phyloP scores from a whole-genome alignment of 2,329 filamentous ascomycete species.

The Myriosclerotinia scirpicola region DNA sequence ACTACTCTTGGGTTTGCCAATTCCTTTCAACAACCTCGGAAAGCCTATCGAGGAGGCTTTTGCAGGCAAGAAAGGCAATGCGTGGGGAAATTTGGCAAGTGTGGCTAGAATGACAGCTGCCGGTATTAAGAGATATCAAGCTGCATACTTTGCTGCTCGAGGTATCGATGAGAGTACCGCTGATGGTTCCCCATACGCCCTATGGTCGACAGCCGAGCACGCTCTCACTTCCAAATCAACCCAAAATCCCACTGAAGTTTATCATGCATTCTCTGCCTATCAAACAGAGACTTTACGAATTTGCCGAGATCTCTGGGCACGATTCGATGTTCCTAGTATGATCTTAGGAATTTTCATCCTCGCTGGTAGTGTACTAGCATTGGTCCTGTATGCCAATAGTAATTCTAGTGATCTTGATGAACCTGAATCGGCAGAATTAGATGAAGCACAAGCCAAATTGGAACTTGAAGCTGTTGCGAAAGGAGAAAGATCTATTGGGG shows the following conservation, averaged over 20 bases:
- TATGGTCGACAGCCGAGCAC: conserved; percentile 57
- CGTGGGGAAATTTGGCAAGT: conserved; percentile 74
- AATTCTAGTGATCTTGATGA: conserved; percentile 56
- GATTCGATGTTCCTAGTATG: conserved; percentile 89
- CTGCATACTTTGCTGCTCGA: conserved; percentile 73
- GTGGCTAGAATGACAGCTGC: conserved; percentile 77
- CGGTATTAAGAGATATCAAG: conserved; percentile 86
- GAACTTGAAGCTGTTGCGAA: conserved; percentile 48
- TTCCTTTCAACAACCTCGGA: conserved; percentile 95
- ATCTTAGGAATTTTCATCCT: conserved; percentile 72
- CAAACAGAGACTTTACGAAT: conserved; percentile 75
- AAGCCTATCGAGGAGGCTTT: conserved; percentile 94
- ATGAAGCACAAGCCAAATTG: conserved; percentile 58
- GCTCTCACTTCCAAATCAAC: conserved; percentile 36
- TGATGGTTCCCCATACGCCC: conserved; percentile 52
- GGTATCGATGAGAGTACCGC: conserved; percentile 63
- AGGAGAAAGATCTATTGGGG: conserved; percentile 27
- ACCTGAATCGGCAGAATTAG: conserved; percentile 58
- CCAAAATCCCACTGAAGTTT: conserved; percentile 47
- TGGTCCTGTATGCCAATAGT: conserved; percentile 71
- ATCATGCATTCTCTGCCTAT: conserved; percentile 66
- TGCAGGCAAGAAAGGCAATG: conserved; percentile 63
- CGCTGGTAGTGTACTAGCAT: conserved; percentile 62
- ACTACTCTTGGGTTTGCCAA: conserved; percentile 82
- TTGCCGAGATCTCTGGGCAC: conserved; percentile 85